These are phyloP conservation scores for Podila epicladia DNA, from an alignment of 192 early-diverging fungal genomes.

Conservation along the genomic window DNA sequence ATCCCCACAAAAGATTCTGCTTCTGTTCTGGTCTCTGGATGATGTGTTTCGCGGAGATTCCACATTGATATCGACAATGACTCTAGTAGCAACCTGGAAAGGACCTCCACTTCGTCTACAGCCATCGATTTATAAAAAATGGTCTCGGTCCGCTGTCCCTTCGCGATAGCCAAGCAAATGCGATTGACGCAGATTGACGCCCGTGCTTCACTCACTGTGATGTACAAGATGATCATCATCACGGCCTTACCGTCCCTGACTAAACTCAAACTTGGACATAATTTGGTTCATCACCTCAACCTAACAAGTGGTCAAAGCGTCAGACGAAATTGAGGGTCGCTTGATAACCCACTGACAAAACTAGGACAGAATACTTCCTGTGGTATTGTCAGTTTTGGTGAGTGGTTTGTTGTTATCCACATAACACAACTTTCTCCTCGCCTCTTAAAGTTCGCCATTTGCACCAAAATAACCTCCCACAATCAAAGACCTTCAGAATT, in stretches of 20 bases:
- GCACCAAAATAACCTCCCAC: no score
- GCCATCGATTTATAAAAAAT: slow-evolving; percentile 44
- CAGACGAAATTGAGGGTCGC: background rate
- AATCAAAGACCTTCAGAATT: no score
- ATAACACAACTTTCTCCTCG: background rate
- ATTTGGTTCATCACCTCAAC: slow-evolving; percentile 50
- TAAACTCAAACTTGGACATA: slow-evolving; percentile 31
- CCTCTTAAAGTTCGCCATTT: no score
- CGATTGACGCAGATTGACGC: slow-evolving; percentile 33
- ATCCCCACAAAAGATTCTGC: no score
- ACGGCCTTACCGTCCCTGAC: background rate
- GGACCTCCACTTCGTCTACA: slow-evolving; percentile 18
- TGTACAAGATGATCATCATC: slow-evolving; percentile 3
- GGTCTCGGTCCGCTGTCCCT: slow-evolving; percentile 16
- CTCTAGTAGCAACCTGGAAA: slow-evolving; percentile 7
- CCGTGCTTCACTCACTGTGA: slow-evolving; percentile 45
- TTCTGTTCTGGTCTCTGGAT: no score
- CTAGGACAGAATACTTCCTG: slow-evolving; percentile 10
- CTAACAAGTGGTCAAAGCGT: background rate
- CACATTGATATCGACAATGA: no score
- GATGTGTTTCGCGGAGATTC: no score
- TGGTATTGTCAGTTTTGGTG: slow-evolving; percentile 16
- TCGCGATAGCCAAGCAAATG: slow-evolving; percentile 10
- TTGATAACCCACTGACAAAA: background rate
- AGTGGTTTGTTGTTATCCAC: slow-evolving; percentile 24